phyloP scores from a whole-genome alignment of 306 rosid species.

The Cyamopsis tetragonoloba region DNA sequence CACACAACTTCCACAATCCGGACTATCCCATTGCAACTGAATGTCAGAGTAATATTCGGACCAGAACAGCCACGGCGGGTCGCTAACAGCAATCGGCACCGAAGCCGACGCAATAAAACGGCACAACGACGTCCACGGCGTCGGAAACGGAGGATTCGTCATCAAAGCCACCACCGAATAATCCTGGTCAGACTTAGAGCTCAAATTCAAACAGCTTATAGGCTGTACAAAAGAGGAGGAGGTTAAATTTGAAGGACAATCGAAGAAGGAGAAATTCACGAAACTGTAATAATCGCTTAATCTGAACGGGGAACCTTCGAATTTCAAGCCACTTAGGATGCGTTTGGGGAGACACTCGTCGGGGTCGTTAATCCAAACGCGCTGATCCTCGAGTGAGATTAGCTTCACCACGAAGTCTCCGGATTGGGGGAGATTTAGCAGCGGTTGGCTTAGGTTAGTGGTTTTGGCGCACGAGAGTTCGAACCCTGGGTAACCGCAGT shows the following conservation, averaged over 20 bases:
- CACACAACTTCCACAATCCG: constrained; percentile 23
- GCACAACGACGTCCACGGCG: background rate
- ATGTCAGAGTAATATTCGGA: background rate
- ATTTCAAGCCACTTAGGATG: background rate
- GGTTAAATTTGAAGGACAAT: constrained; percentile 25
- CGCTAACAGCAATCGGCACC: background rate
- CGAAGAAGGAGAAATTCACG: background rate
- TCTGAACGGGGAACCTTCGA: constrained; percentile 10
- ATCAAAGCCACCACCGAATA: constrained; percentile 13
- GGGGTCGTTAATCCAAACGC: constrained; percentile 30
- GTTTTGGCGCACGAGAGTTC: background rate
- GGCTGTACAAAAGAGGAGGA: background rate
- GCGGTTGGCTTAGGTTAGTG: background rate
- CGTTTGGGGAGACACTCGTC: constrained; percentile 13
- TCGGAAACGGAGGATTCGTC: background rate
- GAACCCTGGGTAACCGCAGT: constrained; percentile 28
- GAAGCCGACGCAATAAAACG: background rate
- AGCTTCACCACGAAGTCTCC: background rate
- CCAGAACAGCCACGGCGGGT: constrained; percentile 1
- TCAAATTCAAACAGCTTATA: background rate
- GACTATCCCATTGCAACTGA: constrained; percentile 23
- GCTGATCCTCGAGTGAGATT: background rate
- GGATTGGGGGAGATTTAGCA: constrained; percentile 16
- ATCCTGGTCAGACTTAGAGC: background rate
- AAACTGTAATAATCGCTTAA: background rate